Evolutionary conservation across 108 stramenopile species (phyloP).

Genomic region (Stephanodiscus triporus): DNA sequence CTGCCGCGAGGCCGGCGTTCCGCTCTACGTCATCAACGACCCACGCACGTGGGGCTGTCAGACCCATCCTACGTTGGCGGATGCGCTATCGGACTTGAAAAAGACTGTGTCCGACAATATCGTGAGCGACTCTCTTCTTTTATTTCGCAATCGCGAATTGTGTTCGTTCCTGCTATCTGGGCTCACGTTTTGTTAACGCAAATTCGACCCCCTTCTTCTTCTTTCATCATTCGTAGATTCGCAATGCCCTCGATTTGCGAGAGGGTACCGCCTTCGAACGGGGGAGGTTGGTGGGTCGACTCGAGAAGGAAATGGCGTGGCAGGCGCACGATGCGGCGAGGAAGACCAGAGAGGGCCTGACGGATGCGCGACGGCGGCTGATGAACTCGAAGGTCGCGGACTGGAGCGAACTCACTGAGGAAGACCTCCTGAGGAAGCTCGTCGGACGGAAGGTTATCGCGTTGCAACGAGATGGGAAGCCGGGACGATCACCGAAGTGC

Average conservation of each 20-base stretch:
- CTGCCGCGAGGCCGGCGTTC: slow-evolving; percentile 77
- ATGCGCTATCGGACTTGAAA: slow-evolving; percentile 71
- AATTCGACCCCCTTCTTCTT: not conserved
- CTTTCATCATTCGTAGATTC: slow-evolving; percentile 2
- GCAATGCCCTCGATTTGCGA: slow-evolving; percentile 53
- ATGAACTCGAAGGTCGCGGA: slow-evolving; percentile 52
- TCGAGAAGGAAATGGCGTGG: slow-evolving; percentile 79
- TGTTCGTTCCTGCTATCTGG: not conserved
- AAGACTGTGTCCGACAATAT: slow-evolving; percentile 63
- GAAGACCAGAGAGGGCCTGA: slow-evolving; percentile 55
- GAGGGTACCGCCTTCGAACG: slow-evolving; percentile 76
- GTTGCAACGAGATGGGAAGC: not conserved
- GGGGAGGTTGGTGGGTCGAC: slow-evolving; percentile 68
- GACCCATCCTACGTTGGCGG: slow-evolving; percentile 60
- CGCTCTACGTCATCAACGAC: slow-evolving; percentile 82
- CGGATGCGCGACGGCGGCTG: slow-evolving; percentile 42
- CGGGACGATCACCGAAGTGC: slow-evolving; percentile 11
- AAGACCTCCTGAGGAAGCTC: slow-evolving; percentile 56
- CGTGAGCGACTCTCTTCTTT: slow-evolving; percentile 43
- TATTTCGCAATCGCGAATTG: not conserved
- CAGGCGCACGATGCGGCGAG: slow-evolving; percentile 60
- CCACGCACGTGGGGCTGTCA: slow-evolving; percentile 77
- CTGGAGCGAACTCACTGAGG: slow-evolving; percentile 67
- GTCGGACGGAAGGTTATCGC: slow-evolving; percentile 48
- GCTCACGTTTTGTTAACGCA: no score